Evolutionary conservation across 441 rosid genomes (phyloP), one percentile per base, ranked within the genome.

Genomic region (Erodium texanum): DNA sequence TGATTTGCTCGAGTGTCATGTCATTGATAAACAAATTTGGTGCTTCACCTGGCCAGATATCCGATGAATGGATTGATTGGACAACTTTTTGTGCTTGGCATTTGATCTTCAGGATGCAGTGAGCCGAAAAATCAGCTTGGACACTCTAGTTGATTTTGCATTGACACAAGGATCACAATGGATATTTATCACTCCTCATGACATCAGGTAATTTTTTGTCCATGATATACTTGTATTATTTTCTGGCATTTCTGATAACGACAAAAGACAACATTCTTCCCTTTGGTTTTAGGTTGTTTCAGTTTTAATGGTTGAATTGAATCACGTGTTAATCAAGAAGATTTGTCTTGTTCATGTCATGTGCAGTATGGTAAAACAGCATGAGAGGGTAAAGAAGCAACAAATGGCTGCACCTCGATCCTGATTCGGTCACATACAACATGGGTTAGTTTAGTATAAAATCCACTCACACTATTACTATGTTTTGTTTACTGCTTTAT

Each of bases 101-200:
- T 36, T 75, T 75, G 69, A 70, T 80, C 45, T 78, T 16, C 85
- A 92, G 98, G 99, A 95, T 85, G 97, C 98, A 3, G 96, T 90
- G 41, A 90, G 97, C 70, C 84, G 99, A 69, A 92, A 92, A 81
- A 90, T 95, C 73, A 92, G 98, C 82, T 75, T 95, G 79, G 96
- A 92, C 75, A 87, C 96, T 20, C 71, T 92, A 27, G 87, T 92
- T 68, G 95, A 92, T 70, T 95, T 92, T 78, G 97, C 99, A 24
- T 78, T 95, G 72, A 83, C 66, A 15, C 87, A 86, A 76, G 96
- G 95, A 66, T 87, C 93, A 2, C 97, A 95, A 50, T 95, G 99
- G 99, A 87, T 95, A 75, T 87, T 95, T 76, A 92, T 95, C 70
- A 92, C 99, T 50, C 99, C 98, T 73, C 98, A 89, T 79, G 99